A percentile compares a stretch with the other conserved stretches of the same genome.
Evolutionary conservation across 257 asterid species (phyloP).

Genomic region (Ilex asprella): DNA sequence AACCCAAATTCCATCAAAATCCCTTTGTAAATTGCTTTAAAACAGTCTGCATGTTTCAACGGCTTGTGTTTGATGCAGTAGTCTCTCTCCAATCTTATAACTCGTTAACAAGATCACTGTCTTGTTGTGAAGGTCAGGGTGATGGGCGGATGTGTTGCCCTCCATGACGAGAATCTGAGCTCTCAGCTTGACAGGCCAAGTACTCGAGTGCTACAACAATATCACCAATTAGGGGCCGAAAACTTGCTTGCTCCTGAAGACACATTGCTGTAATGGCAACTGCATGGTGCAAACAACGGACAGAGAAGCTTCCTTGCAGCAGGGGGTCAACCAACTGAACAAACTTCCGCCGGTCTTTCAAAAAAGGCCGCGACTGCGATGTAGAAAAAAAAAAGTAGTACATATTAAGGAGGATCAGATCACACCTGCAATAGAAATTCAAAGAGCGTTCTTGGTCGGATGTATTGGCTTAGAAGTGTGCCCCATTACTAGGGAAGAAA

Average conservation of each 20-base stretch:
- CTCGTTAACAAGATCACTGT: conserved; percentile 3
- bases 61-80: neutral
- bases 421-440: neutral
- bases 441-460: neutral
- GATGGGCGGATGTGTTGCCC: conserved; percentile 9
- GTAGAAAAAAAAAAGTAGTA: neutral
- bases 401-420: neutral
- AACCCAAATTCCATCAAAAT: neutral
- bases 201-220: conserved; percentile 56
- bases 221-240: conserved; percentile 50
- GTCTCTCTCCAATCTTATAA: conserved; percentile 8
- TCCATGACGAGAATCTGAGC: conserved; percentile 15
- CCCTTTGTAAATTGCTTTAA: too few relatives aligned
- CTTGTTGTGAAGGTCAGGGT: conserved; percentile 13
- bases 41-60: neutral
- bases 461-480: neutral
- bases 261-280: conserved; percentile 63
- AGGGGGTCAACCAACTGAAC: conserved; percentile 54
- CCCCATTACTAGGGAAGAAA: neutral
- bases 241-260: conserved; percentile 53
- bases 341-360: conserved; percentile 40
- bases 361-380: conserved; percentile 53
- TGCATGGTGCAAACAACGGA: conserved; percentile 50
- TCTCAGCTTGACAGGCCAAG: conserved; percentile 37
- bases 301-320: conserved; percentile 36